Conservation (phyloP, 164 flowering plant species). For the Aristolochia fimbriata region DNA sequence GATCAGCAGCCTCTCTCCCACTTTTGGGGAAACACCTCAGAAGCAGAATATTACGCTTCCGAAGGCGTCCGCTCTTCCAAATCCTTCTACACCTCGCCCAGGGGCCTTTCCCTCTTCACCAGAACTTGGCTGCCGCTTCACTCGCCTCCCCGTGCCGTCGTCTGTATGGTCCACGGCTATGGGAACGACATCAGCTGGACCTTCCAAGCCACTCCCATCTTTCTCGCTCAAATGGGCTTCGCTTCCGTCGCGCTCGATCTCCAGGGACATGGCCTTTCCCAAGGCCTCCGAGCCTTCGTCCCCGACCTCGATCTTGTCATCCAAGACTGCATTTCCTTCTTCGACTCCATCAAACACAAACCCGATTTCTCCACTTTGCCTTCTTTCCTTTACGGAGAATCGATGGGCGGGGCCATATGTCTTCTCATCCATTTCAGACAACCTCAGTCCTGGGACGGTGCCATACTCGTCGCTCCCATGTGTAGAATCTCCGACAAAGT, state of each 20-base stretch:
- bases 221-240: conserved; percentile 68
- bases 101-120: conserved; percentile 64
- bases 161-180: conserved; percentile 88
- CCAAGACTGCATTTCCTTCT: conserved; percentile 52
- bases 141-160: conserved; percentile 48
- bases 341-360: conserved; percentile 28
- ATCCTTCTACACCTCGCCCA: conserved; percentile 59
- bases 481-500: conserved; percentile 72
- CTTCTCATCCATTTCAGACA: conserved; percentile 43
- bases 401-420: conserved; percentile 93
- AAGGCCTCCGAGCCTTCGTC: conserved; percentile 66
- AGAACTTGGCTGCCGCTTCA: conserved; percentile 65
- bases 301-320: conserved; percentile 58
- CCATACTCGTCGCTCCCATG: conserved; percentile 76
- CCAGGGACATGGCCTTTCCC: conserved; percentile 74
- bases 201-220: conserved; percentile 67
- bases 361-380: conserved; percentile 32
- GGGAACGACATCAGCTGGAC: conserved; percentile 94
- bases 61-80: conserved; percentile 39
- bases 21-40: conserved; percentile 71
- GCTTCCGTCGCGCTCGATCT: conserved; percentile 79
- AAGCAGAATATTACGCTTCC: conserved; percentile 46
- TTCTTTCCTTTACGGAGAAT: conserved; percentile 63
- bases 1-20: conserved; percentile 4
- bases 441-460: conserved; percentile 35